phyloP scores from a whole-genome alignment of 306 rosid genomes.

The Albizia julibrissin region DNA sequence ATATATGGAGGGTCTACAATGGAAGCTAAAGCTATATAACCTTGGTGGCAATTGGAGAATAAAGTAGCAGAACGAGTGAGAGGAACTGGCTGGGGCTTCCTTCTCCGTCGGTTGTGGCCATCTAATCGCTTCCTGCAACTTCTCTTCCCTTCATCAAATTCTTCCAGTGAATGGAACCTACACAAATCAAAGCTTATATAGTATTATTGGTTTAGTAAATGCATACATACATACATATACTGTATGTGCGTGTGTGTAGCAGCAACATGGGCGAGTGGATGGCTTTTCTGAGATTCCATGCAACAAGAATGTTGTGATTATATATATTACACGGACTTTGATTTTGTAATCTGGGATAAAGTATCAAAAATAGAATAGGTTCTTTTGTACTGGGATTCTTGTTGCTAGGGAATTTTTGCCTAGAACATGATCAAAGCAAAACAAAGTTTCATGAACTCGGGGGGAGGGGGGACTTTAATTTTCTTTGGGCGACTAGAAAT shows the following conservation, averaged over 20 bases:
- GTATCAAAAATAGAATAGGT: neutral
- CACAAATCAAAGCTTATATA: neutral
- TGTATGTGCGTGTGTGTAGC: too few species aligned
- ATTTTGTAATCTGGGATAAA: neutral
- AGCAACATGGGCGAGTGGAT: neutral
- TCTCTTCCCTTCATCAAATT: slow-evolving; percentile 94
- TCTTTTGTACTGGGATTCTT: slow-evolving; percentile 18
- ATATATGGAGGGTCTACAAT: neutral
- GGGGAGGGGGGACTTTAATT: neutral
- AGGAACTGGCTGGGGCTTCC: slow-evolving; percentile 87
- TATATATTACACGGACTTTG: neutral
- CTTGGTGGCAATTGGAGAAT: slow-evolving; percentile 69
- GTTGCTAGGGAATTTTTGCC: slow-evolving; percentile 13
- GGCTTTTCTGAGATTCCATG: neutral
- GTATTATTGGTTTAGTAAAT: neutral
- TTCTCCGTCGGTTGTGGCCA: slow-evolving; percentile 91
- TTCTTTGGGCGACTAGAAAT: neutral
- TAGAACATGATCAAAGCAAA: slow-evolving; percentile 21
- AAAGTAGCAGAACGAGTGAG: slow-evolving; percentile 50
- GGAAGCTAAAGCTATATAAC: slow-evolving; percentile 32
- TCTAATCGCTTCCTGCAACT: slow-evolving; percentile 96
- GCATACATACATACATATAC: neutral
- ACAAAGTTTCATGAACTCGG: slow-evolving; percentile 4
- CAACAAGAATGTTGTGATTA: neutral
- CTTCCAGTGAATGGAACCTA: slow-evolving; percentile 93